phyloP scores from a whole-genome alignment of 352 stramenopile genomes.

The Phytophthora uliginosa region DNA sequence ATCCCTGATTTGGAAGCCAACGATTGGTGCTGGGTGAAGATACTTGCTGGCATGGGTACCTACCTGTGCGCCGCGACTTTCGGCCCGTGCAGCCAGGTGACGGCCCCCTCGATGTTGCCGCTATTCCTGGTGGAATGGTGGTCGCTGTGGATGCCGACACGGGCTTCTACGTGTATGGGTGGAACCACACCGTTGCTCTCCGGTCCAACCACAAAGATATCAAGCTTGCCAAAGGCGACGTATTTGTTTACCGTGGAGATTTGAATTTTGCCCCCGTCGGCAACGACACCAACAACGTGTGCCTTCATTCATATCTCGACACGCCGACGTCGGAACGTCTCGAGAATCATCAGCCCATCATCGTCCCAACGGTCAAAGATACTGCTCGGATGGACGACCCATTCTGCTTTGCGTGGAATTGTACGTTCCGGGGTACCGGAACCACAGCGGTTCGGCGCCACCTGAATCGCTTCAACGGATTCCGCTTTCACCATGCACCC shows the following conservation, averaged over 20 bases:
- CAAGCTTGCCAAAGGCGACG: neutral
- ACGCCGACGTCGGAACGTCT: neutral
- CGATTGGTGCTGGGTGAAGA: too few relatives aligned
- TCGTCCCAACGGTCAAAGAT: too few relatives aligned
- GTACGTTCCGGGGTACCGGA: too few relatives aligned
- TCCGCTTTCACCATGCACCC: too few relatives aligned
- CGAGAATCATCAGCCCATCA: too few relatives aligned
- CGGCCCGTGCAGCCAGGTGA: neutral
- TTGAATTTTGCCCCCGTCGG: neutral
- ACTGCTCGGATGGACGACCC: too few relatives aligned
- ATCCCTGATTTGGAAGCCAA: too few relatives aligned
- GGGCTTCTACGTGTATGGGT: neutral
- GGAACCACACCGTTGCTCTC: neutral
- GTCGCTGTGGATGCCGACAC: neutral
- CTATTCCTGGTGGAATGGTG: neutral
- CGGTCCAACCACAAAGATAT: neutral
- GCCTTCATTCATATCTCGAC: constrained; percentile 4
- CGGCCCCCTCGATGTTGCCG: neutral
- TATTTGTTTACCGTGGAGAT: neutral
- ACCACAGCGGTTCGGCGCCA: too few relatives aligned
- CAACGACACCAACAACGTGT: constrained; percentile 2
- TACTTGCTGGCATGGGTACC: too few relatives aligned
- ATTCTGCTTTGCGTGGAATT: too few relatives aligned
- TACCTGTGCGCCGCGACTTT: neutral
- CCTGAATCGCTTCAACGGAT: too few relatives aligned